phyloP scores from a whole-genome alignment of 768 basidiomycete species.

The Kwoniella mangroviensis region DNA sequence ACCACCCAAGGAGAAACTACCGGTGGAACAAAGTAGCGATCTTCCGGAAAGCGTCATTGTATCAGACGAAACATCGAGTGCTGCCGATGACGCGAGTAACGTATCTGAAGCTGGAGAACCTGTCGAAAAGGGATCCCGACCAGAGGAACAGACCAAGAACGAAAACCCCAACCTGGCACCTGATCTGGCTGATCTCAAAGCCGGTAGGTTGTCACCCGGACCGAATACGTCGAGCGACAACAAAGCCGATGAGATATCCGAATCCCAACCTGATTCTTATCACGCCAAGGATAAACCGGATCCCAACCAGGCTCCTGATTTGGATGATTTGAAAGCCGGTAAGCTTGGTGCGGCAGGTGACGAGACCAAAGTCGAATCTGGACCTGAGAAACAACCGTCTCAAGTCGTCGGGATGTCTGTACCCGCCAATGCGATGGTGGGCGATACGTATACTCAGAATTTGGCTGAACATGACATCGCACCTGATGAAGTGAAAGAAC shows the following conservation, averaged over 20 bases:
- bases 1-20: constrained; percentile 16
- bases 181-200: constrained; percentile 24
- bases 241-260: constrained; percentile 2
- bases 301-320: constrained; percentile 22
- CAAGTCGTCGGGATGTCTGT: constrained; percentile 1
- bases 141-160: neutral
- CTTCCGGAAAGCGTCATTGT: neutral
- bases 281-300: constrained; percentile 5
- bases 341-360: constrained; percentile 35
- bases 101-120: neutral
- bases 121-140: neutral
- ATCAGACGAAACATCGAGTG: neutral
- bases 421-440: constrained; percentile 24
- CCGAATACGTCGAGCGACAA: neutral
- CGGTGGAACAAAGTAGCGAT: neutral
- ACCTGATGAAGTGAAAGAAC: constrained; percentile 30
- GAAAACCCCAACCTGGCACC: constrained; percentile 11
- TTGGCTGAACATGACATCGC: constrained; percentile 32
- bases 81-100: constrained; percentile 5
- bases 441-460: constrained; percentile 25
- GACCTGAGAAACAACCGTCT: constrained; percentile 23
- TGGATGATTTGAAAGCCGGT: constrained; percentile 26
- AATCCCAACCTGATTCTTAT: constrained; percentile 4
- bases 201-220: constrained; percentile 3
- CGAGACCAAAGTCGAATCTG: constrained; percentile 37